These are phyloP conservation scores for Pholiota adiposa DNA, from an alignment of 1,284 basidiomycete species.

Conservation along the genomic window DNA sequence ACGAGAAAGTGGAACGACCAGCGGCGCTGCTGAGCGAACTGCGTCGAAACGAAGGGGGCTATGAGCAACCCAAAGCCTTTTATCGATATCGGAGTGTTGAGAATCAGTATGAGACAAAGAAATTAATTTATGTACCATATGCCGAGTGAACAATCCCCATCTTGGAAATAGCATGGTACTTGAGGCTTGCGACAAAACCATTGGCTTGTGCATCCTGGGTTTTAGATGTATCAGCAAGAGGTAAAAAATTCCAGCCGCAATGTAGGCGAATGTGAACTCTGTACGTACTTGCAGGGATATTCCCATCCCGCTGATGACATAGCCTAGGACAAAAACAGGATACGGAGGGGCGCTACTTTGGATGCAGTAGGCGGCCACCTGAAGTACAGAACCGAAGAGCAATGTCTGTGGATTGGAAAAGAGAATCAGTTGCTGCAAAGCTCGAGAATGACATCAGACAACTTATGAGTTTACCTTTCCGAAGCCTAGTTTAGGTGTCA, in stretches of 20 bases:
- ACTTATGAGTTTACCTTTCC: conserved; percentile 10
- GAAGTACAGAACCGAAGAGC: background rate
- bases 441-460: no score
- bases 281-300: conserved; percentile 51
- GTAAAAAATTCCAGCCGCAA: no score
- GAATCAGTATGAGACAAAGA: no score
- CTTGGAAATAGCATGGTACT: conserved; percentile 34
- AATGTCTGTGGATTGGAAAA: background rate
- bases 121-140: conserved; percentile 31
- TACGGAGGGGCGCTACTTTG: conserved; percentile 63
- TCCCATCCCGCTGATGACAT: conserved; percentile 61
- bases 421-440: background rate
- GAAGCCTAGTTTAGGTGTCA: conserved; percentile 16
- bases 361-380: background rate
- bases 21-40: conserved; percentile 54
- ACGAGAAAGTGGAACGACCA: conserved; percentile 69
- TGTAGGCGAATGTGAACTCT: no score
- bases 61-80: conserved; percentile 61
- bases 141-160: background rate
- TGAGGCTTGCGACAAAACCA: conserved; percentile 52
- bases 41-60: conserved; percentile 69
- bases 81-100: no score
- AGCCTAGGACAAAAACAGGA: conserved; percentile 63
- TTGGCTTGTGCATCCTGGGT: conserved; percentile 55
- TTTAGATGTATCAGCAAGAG: no score